Conservation (phyloP, 192 early-diverging fungal genomes). For the Allomyces arbusculus region DNA sequence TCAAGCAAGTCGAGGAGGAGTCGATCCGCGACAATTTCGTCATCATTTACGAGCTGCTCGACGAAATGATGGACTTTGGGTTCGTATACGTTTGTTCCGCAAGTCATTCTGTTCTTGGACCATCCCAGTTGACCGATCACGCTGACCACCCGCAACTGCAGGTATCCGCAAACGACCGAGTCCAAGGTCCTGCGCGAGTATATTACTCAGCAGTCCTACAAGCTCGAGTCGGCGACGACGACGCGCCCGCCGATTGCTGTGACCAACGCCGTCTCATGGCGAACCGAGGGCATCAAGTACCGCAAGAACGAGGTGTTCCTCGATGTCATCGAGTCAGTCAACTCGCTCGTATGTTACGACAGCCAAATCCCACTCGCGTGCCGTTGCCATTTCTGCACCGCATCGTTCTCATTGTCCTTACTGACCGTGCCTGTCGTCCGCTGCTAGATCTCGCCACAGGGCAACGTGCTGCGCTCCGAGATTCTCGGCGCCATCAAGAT, state of each 20-base stretch:
- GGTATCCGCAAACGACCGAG: constrained; percentile 67
- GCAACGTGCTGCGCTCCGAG: constrained; percentile 38
- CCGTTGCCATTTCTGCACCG: too few species aligned
- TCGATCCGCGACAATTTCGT: constrained; percentile 83
- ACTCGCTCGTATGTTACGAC: constrained; percentile 35
- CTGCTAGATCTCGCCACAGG: constrained; percentile 27
- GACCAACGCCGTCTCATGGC: constrained; percentile 48
- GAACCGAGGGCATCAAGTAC: constrained; percentile 46
- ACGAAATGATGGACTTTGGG: constrained; percentile 88
- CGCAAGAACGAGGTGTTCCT: constrained; percentile 58
- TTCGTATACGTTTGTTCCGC: too few species aligned
- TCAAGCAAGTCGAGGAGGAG: constrained; percentile 72
- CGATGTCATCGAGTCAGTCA: constrained; percentile 55
- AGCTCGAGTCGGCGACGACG: constrained; percentile 54
- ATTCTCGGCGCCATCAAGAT: constrained; percentile 68
- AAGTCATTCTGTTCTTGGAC: too few species aligned
- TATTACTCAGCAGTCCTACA: constrained; percentile 92
- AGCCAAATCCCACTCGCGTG: too few species aligned
- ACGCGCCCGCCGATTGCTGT: constrained; percentile 77
- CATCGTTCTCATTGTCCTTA: too few species aligned
- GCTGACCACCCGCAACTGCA: too few species aligned
- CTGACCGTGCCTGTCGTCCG: too few species aligned
- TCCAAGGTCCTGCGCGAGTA: constrained; percentile 78
- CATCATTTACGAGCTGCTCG: constrained; percentile 70
- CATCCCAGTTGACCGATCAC: too few species aligned